A percentile compares a stretch with the other conserved stretches of the same genome.
These are phyloP conservation scores for Chaetomiaceae sp. DNA, from an alignment of 2,329 filamentous ascomycete species.

Conservation along the genomic window DNA sequence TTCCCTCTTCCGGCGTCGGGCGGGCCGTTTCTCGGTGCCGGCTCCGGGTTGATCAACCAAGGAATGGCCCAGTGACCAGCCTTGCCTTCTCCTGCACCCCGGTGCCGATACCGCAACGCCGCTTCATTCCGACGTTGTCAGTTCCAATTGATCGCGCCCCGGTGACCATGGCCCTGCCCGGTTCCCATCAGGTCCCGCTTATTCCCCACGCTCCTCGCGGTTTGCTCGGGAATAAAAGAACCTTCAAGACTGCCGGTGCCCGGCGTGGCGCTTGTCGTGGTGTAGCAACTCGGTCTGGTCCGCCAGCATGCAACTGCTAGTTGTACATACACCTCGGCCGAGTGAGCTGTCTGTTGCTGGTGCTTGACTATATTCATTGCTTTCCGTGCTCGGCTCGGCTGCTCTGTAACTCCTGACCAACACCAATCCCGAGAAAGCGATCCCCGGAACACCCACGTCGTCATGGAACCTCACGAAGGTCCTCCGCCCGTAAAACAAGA, in stretches of 20 bases:
- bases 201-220: slow-evolving; percentile 10
- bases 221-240: slow-evolving; percentile 14
- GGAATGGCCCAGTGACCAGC: not conserved
- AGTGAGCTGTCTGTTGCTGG: not conserved
- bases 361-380: not conserved
- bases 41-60: not conserved
- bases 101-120: slow-evolving; percentile 16
- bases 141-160: not conserved
- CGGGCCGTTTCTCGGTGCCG: not conserved
- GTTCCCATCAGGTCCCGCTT: slow-evolving; percentile 11
- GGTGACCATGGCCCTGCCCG: not conserved
- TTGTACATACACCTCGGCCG: not conserved
- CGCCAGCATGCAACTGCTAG: not conserved
- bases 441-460: not conserved
- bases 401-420: too few species aligned
- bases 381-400: not conserved
- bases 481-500: not conserved
- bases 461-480: not conserved
- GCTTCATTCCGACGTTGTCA: not conserved
- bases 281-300: not conserved
- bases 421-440: too few species aligned
- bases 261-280: not conserved
- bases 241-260: not conserved
- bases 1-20: not conserved
- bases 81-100: not conserved